A percentile compares a stretch with the other conserved stretches of the same genome.
phyloP scores from a whole-genome alignment of 257 asterid species.

The Eucommia ulmoides region DNA sequence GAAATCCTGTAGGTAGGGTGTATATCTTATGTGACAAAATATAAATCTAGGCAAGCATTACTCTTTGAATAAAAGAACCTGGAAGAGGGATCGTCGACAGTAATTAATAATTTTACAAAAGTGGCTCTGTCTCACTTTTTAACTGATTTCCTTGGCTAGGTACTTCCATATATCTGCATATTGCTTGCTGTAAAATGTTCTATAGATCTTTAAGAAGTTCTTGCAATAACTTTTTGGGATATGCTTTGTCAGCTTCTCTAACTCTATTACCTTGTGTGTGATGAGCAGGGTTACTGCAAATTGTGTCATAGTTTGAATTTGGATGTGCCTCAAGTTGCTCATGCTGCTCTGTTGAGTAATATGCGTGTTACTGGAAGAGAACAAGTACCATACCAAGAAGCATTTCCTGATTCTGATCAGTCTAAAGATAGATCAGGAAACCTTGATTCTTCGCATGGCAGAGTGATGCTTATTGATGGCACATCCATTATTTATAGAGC shows the following conservation, averaged over 20 bases:
- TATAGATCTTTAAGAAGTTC: neutral
- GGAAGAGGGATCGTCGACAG: neutral
- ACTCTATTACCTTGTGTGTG: constrained; percentile 3
- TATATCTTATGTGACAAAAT: no score
- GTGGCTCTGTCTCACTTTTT: neutral
- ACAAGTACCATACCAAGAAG: constrained; percentile 14
- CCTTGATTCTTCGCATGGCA: constrained; percentile 39
- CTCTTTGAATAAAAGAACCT: no score
- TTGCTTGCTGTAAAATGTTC: neutral
- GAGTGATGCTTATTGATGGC: constrained; percentile 95
- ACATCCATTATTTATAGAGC: constrained; percentile 84
- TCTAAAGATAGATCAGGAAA: constrained; percentile 20
- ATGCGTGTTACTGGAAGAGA: constrained; percentile 22
- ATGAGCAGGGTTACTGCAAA: constrained; percentile 26
- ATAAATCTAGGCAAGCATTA: neutral
- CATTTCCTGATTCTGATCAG: constrained; percentile 21
- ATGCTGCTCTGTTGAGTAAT: constrained; percentile 17
- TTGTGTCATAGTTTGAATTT: constrained; percentile 19
- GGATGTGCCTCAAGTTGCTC: constrained; percentile 18
- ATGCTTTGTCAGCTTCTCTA: neutral
- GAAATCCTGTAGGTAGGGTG: neutral
- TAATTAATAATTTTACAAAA: neutral
- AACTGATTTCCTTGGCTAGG: no score
- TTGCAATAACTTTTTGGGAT: neutral
- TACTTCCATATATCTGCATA: neutral